A percentile compares a stretch with the other conserved stretches of the same genome.
Conservation (phyloP, 768 basidiomycete genomes). For the Glaciozyma martinii region DNA sequence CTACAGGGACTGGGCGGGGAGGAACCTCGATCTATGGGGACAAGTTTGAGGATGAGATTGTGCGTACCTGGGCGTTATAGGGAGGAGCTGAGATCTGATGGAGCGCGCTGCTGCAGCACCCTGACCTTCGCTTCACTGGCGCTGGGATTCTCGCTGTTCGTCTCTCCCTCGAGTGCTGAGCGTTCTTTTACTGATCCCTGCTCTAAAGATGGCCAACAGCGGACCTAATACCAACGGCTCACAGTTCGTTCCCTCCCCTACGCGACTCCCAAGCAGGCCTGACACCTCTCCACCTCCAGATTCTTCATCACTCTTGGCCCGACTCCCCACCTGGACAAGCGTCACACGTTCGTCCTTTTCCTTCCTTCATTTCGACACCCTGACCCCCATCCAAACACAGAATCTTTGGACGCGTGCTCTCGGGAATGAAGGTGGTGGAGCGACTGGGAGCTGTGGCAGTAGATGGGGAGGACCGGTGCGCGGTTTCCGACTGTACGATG, state of each 20-base stretch:
- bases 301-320: conserved; percentile 39
- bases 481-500: not conserved
- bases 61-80: conserved; percentile 7
- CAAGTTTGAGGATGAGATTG: conserved; percentile 51
- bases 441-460: conserved; percentile 82
- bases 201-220: conserved; percentile 41
- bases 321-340: conserved; percentile 16
- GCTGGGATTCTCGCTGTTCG: conserved; percentile 78
- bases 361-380: not conserved
- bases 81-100: too few species aligned
- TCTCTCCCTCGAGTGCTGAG: not conserved
- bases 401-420: conserved; percentile 66
- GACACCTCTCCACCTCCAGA: conserved; percentile 20
- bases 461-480: conserved; percentile 77
- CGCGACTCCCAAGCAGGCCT: conserved; percentile 1
- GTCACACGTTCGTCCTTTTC: conserved; percentile 7
- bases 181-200: not conserved
- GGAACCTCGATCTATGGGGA: conserved; percentile 43
- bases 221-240: conserved; percentile 45
- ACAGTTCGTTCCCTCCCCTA: conserved; percentile 13
- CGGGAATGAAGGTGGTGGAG: conserved; percentile 87
- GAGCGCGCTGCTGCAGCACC: conserved; percentile 42
- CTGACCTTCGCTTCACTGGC: conserved; percentile 86
- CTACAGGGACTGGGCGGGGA: conserved; percentile 73
- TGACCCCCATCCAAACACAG: conserved; percentile 37